phyloP scores from a whole-genome alignment of 257 asterid genomes.

The Avicennia marina region DNA sequence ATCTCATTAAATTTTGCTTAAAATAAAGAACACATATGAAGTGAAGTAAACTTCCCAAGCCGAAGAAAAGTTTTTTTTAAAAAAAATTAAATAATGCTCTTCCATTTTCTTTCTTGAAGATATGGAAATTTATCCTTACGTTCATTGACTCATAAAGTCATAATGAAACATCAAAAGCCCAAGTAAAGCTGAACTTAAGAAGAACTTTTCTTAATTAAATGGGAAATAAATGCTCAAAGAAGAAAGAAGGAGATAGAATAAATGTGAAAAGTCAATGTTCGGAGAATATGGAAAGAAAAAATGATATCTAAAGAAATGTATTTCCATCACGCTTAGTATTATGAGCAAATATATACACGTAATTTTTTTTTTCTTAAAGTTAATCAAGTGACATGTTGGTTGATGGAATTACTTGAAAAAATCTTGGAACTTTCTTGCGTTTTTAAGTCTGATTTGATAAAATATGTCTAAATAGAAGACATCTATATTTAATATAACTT shows the following conservation, averaged over 20 bases:
- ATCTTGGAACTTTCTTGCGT: neutral
- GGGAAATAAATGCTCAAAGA: conserved; percentile 2
- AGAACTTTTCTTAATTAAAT: neutral
- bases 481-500: neutral
- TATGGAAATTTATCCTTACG: neutral
- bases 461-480: neutral
- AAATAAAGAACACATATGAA: neutral
- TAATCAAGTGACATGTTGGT: neutral
- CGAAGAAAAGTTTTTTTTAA: neutral
- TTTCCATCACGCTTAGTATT: neutral
- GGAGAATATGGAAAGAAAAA: conserved; percentile 1
- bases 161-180: neutral
- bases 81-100: neutral
- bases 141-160: neutral
- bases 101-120: neutral
- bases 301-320: neutral
- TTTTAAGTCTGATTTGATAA: neutral
- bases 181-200: no score
- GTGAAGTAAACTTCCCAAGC: neutral
- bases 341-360: neutral
- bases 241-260: no score
- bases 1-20: neutral
- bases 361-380: neutral
- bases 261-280: no score
- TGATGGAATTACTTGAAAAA: neutral